Base-by-base conservation (phyloP, 2,329 filamentous ascomycete species). In the Trichoderma sp. region DNA sequence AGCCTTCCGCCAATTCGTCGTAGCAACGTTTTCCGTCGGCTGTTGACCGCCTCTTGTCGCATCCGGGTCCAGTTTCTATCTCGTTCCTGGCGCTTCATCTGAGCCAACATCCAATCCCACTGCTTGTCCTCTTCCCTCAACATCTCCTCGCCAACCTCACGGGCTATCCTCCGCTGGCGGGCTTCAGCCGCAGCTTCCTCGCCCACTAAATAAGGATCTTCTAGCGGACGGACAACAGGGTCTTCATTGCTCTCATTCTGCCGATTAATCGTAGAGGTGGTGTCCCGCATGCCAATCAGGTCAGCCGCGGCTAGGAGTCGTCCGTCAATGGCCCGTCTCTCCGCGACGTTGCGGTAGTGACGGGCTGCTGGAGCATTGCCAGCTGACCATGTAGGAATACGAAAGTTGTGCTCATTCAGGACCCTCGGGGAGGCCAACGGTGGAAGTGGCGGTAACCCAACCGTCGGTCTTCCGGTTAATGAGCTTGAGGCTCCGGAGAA, bases 201-300 rank as follows among this genome's bases (percentile, higher is more conserved):
- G 39, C 91, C 91, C 2, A 92, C 91, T 11, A 92, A 82, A 71
- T 90, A 86, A 0, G 90, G 90, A 74, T 92, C 91, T 80, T 93
- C 91, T 21, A 90, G 83, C 3, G 89, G 89, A 7, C 86, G 83
- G 79, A 79, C 62, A 76, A 75, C 39, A 28, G 72, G 66, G 7
- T 3, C 43, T 32, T 76, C 70, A 57, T 69, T 12, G n/a, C 21
- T 65, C 15, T 72, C 61, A 18, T 56, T 65, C 64, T 66, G 67
- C 32, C 53, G 57, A 5, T 53, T 70, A n/a, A 66, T 71, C n/a
- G 68, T 53, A 5, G 47, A 14, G 21, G 47, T n/a, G 28, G 58
- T 30, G 21, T 69, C 63, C 28, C 62, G 72, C 61, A 47, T 32
- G 14, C 47, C 53, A 43, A 56, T 32, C 70, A 75, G 66, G 80